A percentile compares a stretch with the other conserved stretches of the same genome.
Evolutionary conservation across 2,329 filamentous ascomycete genomes (phyloP).

Genomic region (Kalmusia sp.): DNA sequence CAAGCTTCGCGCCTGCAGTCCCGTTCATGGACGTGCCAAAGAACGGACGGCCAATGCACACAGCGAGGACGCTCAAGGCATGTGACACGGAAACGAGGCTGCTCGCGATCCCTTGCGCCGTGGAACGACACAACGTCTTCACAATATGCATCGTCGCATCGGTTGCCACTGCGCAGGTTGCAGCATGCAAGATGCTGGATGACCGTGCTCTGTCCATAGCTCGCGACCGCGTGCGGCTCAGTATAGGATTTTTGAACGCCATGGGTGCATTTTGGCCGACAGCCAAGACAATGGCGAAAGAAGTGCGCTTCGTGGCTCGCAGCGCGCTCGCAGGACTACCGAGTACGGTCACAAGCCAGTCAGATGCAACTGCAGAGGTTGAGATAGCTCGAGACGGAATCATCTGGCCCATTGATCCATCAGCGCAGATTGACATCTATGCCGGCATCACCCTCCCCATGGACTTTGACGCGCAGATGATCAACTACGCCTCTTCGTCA

Average conservation of each 20-base stretch:
- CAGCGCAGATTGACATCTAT: constrained; percentile 41
- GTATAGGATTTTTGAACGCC: constrained; percentile 74
- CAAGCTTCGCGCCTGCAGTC: constrained; percentile 66
- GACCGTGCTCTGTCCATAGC: constrained; percentile 68
- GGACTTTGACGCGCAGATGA: constrained; percentile 25
- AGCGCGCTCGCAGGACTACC: constrained; percentile 60
- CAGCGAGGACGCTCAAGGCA: constrained; percentile 78
- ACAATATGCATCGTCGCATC: constrained; percentile 37
- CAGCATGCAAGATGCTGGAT: constrained; percentile 65
- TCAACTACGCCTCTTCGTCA: constrained; percentile 20
- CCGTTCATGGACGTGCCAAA: constrained; percentile 55
- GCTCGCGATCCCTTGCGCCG: constrained; percentile 73
- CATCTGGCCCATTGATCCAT: constrained; percentile 36
- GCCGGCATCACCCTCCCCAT: constrained; percentile 34
- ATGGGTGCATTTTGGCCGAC: constrained; percentile 75
- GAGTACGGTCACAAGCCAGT: constrained; percentile 13
- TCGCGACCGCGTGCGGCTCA: constrained; percentile 77
- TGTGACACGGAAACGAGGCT: constrained; percentile 78
- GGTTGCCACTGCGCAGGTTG: constrained; percentile 52
- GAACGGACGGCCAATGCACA: constrained; percentile 63
- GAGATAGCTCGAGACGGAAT: constrained; percentile 40
- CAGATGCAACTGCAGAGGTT: constrained; percentile 22
- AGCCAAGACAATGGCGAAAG: constrained; percentile 71
- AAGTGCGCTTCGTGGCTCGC: constrained; percentile 77
- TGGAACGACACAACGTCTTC: constrained; percentile 69